Percentiles rank a stretch among this genome's conserved stretches.
Conservation (phyloP, 768 basidiomycete species). For the Mycena rebaudengoi region DNA sequence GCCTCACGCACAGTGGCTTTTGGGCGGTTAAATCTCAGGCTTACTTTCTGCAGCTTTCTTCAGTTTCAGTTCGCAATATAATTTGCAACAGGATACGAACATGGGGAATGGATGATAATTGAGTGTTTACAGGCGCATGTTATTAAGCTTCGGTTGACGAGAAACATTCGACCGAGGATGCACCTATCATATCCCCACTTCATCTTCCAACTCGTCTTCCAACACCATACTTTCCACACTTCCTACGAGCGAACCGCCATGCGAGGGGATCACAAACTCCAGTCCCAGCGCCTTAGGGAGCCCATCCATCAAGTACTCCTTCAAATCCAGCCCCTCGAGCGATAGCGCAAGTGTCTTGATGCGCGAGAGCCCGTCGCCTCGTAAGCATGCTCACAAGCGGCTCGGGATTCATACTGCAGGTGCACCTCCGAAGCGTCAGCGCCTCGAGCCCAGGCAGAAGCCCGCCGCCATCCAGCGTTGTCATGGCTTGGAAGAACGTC, state of each 20-base stretch:
- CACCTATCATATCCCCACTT: neutral
- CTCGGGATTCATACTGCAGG: neutral
- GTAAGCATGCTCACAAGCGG: neutral
- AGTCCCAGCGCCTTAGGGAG: slow-evolving; percentile 5
- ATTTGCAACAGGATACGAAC: too few relatives aligned
- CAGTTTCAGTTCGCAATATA: too few relatives aligned
- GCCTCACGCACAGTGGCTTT: too few relatives aligned
- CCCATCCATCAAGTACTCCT: slow-evolving; percentile 1
- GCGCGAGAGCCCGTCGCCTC: neutral
- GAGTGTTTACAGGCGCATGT: too few relatives aligned
- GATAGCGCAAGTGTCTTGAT: slow-evolving; percentile 7
- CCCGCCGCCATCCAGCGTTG: neutral
- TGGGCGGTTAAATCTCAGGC: too few relatives aligned
- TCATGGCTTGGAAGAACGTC: neutral
- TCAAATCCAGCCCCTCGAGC: slow-evolving; percentile 2
- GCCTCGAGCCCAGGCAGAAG: neutral
- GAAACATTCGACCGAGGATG: neutral
- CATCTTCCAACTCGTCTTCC: neutral
- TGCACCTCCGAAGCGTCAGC: neutral
- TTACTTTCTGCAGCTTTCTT: too few relatives aligned
- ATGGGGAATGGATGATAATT: too few relatives aligned
- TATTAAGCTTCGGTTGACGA: neutral
- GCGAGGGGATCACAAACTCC: slow-evolving; percentile 1
- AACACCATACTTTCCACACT: neutral
- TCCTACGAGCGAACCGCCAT: neutral